Base-by-base conservation (phyloP, 441 rosid genomes). In the Biscutella laevigata region DNA sequence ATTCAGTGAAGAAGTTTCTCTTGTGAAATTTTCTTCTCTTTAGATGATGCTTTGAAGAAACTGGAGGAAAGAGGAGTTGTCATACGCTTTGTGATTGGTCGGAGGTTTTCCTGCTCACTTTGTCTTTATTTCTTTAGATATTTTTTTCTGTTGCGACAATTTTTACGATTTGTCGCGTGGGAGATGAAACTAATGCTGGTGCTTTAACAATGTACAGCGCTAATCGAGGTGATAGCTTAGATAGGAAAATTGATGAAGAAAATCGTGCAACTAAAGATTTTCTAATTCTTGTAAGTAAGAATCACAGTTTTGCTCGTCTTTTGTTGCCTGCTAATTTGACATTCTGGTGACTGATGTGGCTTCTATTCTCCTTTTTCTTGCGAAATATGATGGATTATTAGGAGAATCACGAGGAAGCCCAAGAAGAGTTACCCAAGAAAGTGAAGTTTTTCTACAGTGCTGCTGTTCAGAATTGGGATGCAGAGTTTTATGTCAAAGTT, bases 321-420 rank as follows among this genome's bases (percentile, higher is more conserved):
- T n/a, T 0, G 13, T 6, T 44, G 44, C 35, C 19, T 34, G 27
- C 44, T 24, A 33, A 22, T 46, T 36, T 57, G 29, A 47, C 16
- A 39, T 29, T 13, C 7, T 35, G 12, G 20, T 44, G 12, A 27
- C 28, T 57, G 19, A 24, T 59, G 38, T 63, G 53, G 11, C 28
- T 43, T 48, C 38, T 33, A 46, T 10, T 37, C 13, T 28, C 28
- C 57, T 37, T 15, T 16, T 32, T 26, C 29, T 35, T 14, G 8
- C n/a, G 16, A 21, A 39, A 32, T 13, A 35, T 16, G 33, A 49
- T 47, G 24, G 32, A 32, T 47, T 19, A 53, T 70, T 78, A 92
- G 97, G 99, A 88, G 40, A 84, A 76, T 69, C 99, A 88, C 54
- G 99, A 92, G 81, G 99, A 92, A 72, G 97, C 90, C 53, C 76